Percentiles rank a stretch among this genome's conserved stretches.
Evolutionary conservation across 768 basidiomycete species (phyloP).

Genomic region (Amylocystis lapponica): DNA sequence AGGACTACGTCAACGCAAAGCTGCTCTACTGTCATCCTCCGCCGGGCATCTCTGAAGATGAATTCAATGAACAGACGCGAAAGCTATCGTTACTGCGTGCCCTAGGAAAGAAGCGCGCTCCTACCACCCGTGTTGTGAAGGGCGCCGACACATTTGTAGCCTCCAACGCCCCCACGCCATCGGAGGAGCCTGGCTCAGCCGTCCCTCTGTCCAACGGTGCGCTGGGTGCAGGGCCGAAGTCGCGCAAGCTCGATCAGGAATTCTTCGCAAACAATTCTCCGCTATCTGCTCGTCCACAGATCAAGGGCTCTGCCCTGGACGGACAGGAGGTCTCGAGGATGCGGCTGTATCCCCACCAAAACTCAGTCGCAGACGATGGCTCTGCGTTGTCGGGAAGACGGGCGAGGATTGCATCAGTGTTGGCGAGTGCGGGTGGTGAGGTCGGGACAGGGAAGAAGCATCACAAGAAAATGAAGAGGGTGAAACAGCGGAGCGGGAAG

Average conservation of each 20-base stretch:
- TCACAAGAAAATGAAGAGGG: constrained; percentile 75
- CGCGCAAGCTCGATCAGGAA: constrained; percentile 66
- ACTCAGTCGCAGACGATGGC: constrained; percentile 73
- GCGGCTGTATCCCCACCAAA: constrained; percentile 79
- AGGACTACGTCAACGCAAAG: constrained; percentile 96
- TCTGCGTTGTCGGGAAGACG: constrained; percentile 43
- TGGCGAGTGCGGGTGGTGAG: constrained; percentile 33
- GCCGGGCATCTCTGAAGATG: constrained; percentile 56
- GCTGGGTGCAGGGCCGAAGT: constrained; percentile 39
- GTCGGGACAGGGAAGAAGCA: constrained; percentile 61
- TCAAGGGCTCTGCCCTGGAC: constrained; percentile 52
- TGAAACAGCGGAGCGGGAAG: constrained; percentile 88
- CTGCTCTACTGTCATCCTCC: constrained; percentile 88
- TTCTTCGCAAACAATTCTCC: constrained; percentile 67
- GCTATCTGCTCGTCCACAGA: constrained; percentile 54
- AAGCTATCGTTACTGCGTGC: constrained; percentile 52
- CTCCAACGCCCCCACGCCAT: constrained; percentile 22
- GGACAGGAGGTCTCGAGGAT: constrained; percentile 60
- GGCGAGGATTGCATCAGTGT: constrained; percentile 37
- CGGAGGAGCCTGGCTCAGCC: constrained; percentile 19
- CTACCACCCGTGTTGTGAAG: constrained; percentile 79
- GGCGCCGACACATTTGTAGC: constrained; percentile 78
- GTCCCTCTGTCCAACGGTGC: constrained; percentile 22
- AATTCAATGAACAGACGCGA: constrained; percentile 73
- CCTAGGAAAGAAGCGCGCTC: constrained; percentile 82